Base-by-base conservation (phyloP, 169 alveolate genomes). In the Plasmodium malariae region DNA sequence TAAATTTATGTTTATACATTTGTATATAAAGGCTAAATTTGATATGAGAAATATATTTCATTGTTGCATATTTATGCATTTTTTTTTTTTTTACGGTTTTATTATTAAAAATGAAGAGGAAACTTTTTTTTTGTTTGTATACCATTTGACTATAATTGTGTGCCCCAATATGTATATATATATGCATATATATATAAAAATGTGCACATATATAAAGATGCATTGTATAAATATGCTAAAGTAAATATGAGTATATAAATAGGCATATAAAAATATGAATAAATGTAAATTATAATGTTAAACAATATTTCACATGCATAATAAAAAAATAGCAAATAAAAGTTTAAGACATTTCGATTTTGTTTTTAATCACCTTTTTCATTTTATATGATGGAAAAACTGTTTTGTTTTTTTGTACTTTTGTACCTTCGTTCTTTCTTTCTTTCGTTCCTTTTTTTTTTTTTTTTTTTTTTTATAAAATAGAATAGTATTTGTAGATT, bases 361-460 rank as follows among this genome's bases (percentile, higher is more conserved):
- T 72, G 71, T 72, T 72, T 72, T 72, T 54, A 34, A 57, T 28
- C 26, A 36, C 37, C 40, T 19, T 73, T 37, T 36, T 28, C 49
- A 72, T 51, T 54, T 54, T 73, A 30, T 73, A 73, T 73, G 57
- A 73, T 73, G 72, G 87, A 73, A 73, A 59, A 55, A 73, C 36
- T 30, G 11, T 73, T 34, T 73, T n/a, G 70, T 73, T 73, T 73
- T 73, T n/a, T n/a, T n/a, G n/a, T n/a, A n/a, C n/a, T n/a, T n/a
- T n/a, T n/a, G n/a, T n/a, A n/a, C n/a, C n/a, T n/a, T n/a, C n/a
- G n/a, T n/a, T n/a, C n/a, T n/a, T n/a, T n/a, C n/a, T n/a, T n/a
- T n/a, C n/a, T n/a, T n/a, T n/a, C n/a, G n/a, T n/a, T n/a, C n/a
- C n/a, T 0, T n/a, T n/a, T n/a, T 73, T 73, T 62, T 59, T 73